Evolutionary conservation across 1,139 yeast species (phyloP).

Genomic region (Blastobotrys petasosporus): DNA sequence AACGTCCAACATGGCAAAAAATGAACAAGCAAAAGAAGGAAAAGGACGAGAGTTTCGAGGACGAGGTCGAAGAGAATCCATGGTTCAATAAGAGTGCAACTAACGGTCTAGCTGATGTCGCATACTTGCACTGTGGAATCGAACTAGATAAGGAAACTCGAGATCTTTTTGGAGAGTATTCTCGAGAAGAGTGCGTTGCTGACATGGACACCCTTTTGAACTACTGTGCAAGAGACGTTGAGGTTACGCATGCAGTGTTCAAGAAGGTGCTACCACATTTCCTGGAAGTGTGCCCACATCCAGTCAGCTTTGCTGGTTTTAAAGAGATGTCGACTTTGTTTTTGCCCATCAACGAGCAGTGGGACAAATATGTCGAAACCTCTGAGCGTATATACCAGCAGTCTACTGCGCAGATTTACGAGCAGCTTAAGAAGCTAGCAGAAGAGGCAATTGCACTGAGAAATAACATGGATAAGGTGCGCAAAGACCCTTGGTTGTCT

Average conservation of each 20-base stretch:
- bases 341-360: conserved; percentile 67
- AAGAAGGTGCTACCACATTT: conserved; percentile 66
- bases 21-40: conserved; percentile 24
- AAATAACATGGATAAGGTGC: conserved; percentile 31
- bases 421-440: conserved; percentile 55
- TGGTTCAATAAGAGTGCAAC: conserved; percentile 51
- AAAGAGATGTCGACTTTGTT: conserved; percentile 70
- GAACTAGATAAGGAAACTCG: conserved; percentile 62
- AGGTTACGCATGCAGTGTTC: conserved; percentile 66
- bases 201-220: conserved; percentile 56
- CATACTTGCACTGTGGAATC: conserved; percentile 69
- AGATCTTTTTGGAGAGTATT: conserved; percentile 50
- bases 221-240: conserved; percentile 85
- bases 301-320: conserved; percentile 88
- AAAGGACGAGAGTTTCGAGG: conserved; percentile 19
- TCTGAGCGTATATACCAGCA: conserved; percentile 66
- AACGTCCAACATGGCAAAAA: conserved; percentile 75
- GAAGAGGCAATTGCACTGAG: conserved; percentile 47
- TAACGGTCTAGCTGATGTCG: conserved; percentile 78
- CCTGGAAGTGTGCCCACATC: conserved; percentile 72
- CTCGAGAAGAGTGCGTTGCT: conserved; percentile 48
- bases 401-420: conserved; percentile 51
- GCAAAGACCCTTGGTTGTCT: conserved; percentile 75
- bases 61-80: conserved; percentile 24
- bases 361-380: conserved; percentile 65